Base-by-base conservation (phyloP, 768 basidiomycete species). In the Lentinula detonsa region DNA sequence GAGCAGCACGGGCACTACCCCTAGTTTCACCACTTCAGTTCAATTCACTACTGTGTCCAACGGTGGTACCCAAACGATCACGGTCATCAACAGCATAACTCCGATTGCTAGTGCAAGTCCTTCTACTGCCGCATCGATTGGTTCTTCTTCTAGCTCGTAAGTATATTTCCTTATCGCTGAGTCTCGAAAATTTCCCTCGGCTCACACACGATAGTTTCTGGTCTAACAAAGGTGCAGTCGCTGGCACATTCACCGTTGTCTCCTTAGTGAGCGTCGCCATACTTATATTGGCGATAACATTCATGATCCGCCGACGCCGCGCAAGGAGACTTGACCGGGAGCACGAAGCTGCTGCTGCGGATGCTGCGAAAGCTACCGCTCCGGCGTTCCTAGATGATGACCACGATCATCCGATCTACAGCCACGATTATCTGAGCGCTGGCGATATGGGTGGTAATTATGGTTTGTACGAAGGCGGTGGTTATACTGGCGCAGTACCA, bases 161-260 rank as follows among this genome's bases (percentile, higher is more conserved):
- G 45, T 50, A 35, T 23, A 43, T n/a, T 16, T 35, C 33, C 35
- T 39, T 34, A n/a, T 59, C 33, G 10, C 16, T 48, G 18, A 48
- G 10, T 48, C 37, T 8, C 37, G 9, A 8, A 13, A 43, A 57
- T 7, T 18, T 16, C 9, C 46, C 13, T 50, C 13, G 11, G 6
- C 33, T 35, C 3, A 35, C 16, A 35, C 4, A 21, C 35, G 7
- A 16, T 46, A 80, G 78, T 64, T 79, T 80, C 70, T 73, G 79
- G 60, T 61, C 71, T 45, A 72, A 76, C 58, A 75, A 70, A 40
- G 75, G 72, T 40, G 79, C 76, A 0, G 74, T 78, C 18, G 78
- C 77, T 0, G 74, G 73, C 46, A 75, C 74, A 0, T 80, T 79
- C 61, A 70, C 74, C 42, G 67, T 73, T 49, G 70, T 73, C 49